Evolutionary conservation across 768 basidiomycete genomes (phyloP), one percentile per base, ranked within the genome.

Genomic region (Filobasidium floriforme): DNA sequence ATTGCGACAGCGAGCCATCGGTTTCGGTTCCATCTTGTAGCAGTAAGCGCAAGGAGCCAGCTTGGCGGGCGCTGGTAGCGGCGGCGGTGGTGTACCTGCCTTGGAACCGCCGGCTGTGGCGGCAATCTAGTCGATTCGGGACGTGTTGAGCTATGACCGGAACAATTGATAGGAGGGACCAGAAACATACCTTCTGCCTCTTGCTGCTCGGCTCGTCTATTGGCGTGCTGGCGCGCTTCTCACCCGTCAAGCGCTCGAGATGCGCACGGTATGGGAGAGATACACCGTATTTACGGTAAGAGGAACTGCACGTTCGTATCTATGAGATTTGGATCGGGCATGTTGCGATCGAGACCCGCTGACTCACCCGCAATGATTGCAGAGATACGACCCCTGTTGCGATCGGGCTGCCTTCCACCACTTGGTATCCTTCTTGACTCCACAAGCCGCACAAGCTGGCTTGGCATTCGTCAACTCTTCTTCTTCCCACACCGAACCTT

Each of bases 361-460:
- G 12, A 49, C 55, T 19, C 55, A 76, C 75, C 92, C 92, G 73
- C 92, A 96, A 32, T 78, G 82, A 55, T 93, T 89, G 75, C 92
- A 96, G 62, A 94, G 85, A 44, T 91, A 84, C 66, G 82, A 83
- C 1, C 88, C 88, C 0, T 82, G 77, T n/a, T 93, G 83, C 24
- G 88, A 89, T 74, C 89, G 89, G 1, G 92, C 92, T 15, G 91
- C 90, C 76, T 89, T 89, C 90, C 90, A 96, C 92, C 92, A 96
- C 1, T 79, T 80, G 43, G 82, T 82, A 7, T 88, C 88, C 67
- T 90, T 89, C 63, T 87, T 86, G 7, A 88, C 89, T 59, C 88
- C 82, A 76, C 92, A 96, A 2, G 89, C 89, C 41, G 89, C 90
- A 73, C 92, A 96, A 19, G 71, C 62, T 28, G 73, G 67, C 82